Evolutionary conservation across 371 early-diverging fungal species (phyloP), one percentile per base, ranked within the genome.

Genomic region (Chytridium lagenaria): DNA sequence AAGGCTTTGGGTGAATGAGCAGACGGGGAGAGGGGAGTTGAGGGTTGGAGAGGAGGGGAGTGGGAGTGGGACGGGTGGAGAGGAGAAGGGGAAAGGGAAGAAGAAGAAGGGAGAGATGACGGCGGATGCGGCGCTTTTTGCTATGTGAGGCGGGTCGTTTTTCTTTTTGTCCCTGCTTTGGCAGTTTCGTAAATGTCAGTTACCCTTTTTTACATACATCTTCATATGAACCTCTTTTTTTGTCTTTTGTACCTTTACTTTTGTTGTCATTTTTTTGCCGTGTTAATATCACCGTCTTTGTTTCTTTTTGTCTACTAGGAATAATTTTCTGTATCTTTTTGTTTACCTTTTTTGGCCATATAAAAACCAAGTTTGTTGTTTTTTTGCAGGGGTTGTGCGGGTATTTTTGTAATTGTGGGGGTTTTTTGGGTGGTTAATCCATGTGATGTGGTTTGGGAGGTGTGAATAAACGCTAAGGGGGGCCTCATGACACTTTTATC

Each of bases 31-130:
- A 61, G 10, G 63, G 63, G 63, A 38, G 12, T 22, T 38, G 12
- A 61, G 63, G 63, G 33, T 61, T 31, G 5, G 26, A 34, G 63
- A 36, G 63, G 63, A 16, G 63, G 63, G 28, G 26, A 34, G 19
- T 61, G 63, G 19, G 7, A 23, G 63, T 15, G 55, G 55, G 55
- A 23, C 7, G 12, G 55, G 12, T 7, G 55, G 23, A 5, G 55
- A 26, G 55, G 55, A 23, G 55, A 52, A 52, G 55, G 26, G n/a
- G 12, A 52, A 52, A 23, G 26, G 23, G 55, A 52, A 52, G 55
- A 52, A 52, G 55, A 52, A 52, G 55, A 44, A 44, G 44, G 44
- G 44, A 19, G 44, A 19, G 44, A 44, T 44, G 44, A 44, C 44
- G 7, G 44, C 12, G 7, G 44, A 12, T 44, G 44, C 7, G 44